A percentile compares a stretch with the other conserved stretches of the same genome.
phyloP scores from a whole-genome alignment of 805 yeast genomes.

The Tetrapisispora pingtungensis region DNA sequence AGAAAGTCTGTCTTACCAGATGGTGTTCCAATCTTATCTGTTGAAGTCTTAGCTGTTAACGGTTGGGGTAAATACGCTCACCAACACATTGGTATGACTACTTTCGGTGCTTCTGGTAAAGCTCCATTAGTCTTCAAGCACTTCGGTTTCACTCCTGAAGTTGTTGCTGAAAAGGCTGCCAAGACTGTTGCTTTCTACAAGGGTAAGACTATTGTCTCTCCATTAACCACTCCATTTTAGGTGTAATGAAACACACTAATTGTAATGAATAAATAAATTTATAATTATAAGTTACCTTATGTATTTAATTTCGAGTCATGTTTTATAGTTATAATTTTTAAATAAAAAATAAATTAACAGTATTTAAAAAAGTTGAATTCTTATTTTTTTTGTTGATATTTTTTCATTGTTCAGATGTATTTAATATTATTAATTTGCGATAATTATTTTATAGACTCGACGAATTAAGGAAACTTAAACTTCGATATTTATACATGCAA shows the following conservation, averaged over 20 bases:
- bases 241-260: slow-evolving; percentile 45
- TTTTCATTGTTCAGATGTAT: no score
- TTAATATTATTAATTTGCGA: background rate
- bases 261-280: slow-evolving; percentile 25
- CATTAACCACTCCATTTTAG: slow-evolving; percentile 32
- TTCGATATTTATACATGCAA: background rate
- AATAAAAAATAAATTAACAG: background rate
- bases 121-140: slow-evolving; percentile 69
- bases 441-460: background rate
- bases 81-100: slow-evolving; percentile 89
- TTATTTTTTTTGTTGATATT: background rate
- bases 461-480: background rate
- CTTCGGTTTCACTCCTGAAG: slow-evolving; percentile 88
- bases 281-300: background rate
- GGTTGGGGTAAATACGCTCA: slow-evolving; percentile 96
- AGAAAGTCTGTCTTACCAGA: slow-evolving; percentile 82
- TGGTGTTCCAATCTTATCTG: slow-evolving; percentile 84
- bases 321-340: slow-evolving; percentile 1
- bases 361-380: no score
- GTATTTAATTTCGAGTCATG: background rate
- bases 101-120: slow-evolving; percentile 95
- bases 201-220: slow-evolving; percentile 62
- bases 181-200: slow-evolving; percentile 74
- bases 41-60: slow-evolving; percentile 82
- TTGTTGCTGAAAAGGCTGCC: slow-evolving; percentile 76